A percentile compares a stretch with the other conserved stretches of the same genome.
Evolutionary conservation across 768 basidiomycete species (phyloP).

Genomic region (Tulasnella calospora): DNA sequence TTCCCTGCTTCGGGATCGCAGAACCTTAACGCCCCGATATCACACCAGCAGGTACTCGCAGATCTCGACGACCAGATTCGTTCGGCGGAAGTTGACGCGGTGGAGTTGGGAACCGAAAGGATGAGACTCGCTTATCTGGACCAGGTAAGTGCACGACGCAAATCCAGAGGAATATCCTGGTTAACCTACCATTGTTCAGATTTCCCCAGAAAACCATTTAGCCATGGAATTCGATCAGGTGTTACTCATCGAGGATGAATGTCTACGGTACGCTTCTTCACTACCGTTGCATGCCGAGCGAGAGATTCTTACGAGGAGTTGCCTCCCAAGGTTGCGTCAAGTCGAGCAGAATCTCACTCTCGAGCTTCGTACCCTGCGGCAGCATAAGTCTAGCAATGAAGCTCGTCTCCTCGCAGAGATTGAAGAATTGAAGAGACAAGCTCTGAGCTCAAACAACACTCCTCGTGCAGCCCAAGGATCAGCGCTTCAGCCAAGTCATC

Average conservation of each 20-base stretch:
- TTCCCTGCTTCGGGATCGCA: neutral
- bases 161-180: neutral
- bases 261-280: neutral
- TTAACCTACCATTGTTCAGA: neutral
- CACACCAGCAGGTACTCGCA: neutral
- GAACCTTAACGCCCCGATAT: neutral
- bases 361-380: neutral
- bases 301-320: neutral
- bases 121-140: conserved; percentile 5
- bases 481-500: neutral
- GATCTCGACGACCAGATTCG: conserved; percentile 4
- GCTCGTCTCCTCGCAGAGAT: neutral
- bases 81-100: neutral
- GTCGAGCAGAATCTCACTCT: neutral
- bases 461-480: neutral
- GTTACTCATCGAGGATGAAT: conserved; percentile 1
- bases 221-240: neutral
- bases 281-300: neutral
- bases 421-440: neutral
- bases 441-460: neutral
- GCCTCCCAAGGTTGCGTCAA: neutral
- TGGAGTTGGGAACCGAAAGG: neutral
- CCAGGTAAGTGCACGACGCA: neutral
- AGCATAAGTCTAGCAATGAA: neutral
- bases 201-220: neutral